Percentiles rank a stretch among this genome's conserved stretches.
These are phyloP conservation scores for Entoloma clypeatum DNA, from an alignment of 1,284 basidiomycete genomes.

Conservation along the genomic window DNA sequence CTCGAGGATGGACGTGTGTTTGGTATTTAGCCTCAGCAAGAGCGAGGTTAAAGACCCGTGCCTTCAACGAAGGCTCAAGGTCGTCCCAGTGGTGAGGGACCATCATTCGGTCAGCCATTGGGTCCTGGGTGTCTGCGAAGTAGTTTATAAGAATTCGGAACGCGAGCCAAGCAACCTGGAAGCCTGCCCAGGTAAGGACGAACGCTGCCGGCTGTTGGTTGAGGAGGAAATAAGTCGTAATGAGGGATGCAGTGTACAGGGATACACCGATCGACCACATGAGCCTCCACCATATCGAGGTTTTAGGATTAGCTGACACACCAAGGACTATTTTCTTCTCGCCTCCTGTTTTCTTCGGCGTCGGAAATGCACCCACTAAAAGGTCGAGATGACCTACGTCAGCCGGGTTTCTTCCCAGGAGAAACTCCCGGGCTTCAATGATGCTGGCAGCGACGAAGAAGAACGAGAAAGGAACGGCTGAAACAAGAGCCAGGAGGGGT, in stretches of 20 bases:
- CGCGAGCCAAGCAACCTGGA: slow-evolving; percentile 21
- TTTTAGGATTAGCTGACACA: slow-evolving; percentile 10
- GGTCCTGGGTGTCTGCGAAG: slow-evolving; percentile 11
- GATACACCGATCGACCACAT: slow-evolving; percentile 18
- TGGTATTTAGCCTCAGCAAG: slow-evolving; percentile 13
- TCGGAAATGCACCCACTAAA: slow-evolving; percentile 18
- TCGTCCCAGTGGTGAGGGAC: slow-evolving; percentile 7
- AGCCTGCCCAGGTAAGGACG: slow-evolving; percentile 18
- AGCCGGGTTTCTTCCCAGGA: slow-evolving; percentile 7
- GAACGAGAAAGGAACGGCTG: slow-evolving; percentile 15
- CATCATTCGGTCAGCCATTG: slow-evolving; percentile 8
- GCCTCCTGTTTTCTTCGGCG: slow-evolving; percentile 14
- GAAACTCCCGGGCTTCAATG: slow-evolving; percentile 9
- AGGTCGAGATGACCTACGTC: slow-evolving; percentile 15
- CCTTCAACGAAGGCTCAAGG: slow-evolving; percentile 10
- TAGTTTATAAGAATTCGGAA: slow-evolving; percentile 15
- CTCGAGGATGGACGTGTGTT: slow-evolving; percentile 19
- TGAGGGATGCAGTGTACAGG: slow-evolving; percentile 12
- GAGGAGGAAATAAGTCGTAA: slow-evolving; percentile 18
- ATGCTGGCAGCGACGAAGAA: slow-evolving; percentile 13
- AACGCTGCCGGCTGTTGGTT: slow-evolving; percentile 6
- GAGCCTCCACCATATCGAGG: slow-evolving; percentile 11
- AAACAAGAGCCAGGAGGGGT: not conserved
- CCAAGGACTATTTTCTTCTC: slow-evolving; percentile 17
- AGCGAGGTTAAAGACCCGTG: slow-evolving; percentile 15